Base-by-base conservation (phyloP, 495 filamentous ascomycete genomes). In the Annulohypoxylon maeteangense region DNA sequence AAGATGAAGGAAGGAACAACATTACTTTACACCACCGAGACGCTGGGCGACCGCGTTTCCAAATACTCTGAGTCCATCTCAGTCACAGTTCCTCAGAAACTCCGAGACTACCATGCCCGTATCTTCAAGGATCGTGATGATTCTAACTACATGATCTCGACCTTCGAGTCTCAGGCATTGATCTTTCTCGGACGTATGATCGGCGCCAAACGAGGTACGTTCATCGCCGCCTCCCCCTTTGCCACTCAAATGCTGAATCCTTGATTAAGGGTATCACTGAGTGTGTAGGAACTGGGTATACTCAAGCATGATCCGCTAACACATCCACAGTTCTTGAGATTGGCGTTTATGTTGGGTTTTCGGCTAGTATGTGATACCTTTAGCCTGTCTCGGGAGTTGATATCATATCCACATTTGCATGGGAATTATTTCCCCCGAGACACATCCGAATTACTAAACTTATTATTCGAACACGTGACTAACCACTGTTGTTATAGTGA, bases 261-360 rank as follows among this genome's bases (percentile, higher is more conserved):
- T n/a, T 1, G 6, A 50, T 50, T 4, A 11, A 25, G 8, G 8
- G 1, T 4, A 23, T 4, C 6, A 8, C 29, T 3, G 29, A 10
- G 20, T 34, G 4, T 34, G 27, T 29, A 32, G 10, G 29, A 29
- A 14, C n/a, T 16, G 7, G 6, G 23, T 16, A 16, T 4, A 22
- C 6, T 18, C 8, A 11, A 7, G 27, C 0, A 20, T 23, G 3
- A 22, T 50, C 36, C 5, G 32, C 57, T 70, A 57, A 57, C 31
- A 8, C 5, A 14, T 23, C 2, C 32, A 4, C 48, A 80, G 78
- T 81, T 18, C 76, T 81, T 32, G 79, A 81, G 38, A 78, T 81
- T 40, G 79, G 79, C 29, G 74, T 76, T 20, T 81, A 74, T 40
- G 73, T 79, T 53, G 79, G 78, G 16, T 81, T 74, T 65, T 80